These are phyloP conservation scores for Closterium sp. DNA, from an alignment of 139 green algal genomes.

Conservation along the genomic window DNA sequence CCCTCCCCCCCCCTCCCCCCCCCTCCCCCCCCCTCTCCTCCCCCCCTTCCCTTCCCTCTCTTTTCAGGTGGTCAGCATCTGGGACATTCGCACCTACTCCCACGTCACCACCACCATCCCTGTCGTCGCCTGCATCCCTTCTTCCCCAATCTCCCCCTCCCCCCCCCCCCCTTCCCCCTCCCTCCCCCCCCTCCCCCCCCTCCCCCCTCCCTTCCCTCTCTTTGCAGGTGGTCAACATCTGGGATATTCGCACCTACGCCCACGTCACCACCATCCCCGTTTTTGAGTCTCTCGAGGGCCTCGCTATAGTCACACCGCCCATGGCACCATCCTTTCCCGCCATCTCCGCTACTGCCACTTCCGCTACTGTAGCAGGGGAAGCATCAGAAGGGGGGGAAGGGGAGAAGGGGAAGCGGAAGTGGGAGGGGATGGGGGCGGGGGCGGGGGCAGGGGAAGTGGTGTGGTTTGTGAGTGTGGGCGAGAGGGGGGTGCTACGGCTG, in stretches of 20 bases:
- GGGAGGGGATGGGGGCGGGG: neutral
- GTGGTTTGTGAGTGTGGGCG: conserved; percentile 79
- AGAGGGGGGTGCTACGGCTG: conserved; percentile 68
- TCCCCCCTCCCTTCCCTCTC: neutral
- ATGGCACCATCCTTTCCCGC: neutral
- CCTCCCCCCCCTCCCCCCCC: neutral
- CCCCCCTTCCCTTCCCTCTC: no score
- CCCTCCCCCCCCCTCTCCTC: no score
- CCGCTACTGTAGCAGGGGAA: neutral
- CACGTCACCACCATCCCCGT: conserved; percentile 65
- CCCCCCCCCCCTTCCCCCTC: neutral
- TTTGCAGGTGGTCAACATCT: conserved; percentile 69
- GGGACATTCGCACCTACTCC: no score
- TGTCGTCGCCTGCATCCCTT: no score
- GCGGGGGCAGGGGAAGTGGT: conserved; percentile 22
- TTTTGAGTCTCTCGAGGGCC: conserved; percentile 79
- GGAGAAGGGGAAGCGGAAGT: neutral
- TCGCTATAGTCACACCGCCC: conserved; percentile 8
- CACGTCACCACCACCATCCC: no score
- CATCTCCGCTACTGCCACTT: neutral
- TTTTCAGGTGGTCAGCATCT: no score
- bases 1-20: neutral
- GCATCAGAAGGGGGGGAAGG: neutral
- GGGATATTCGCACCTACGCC: conserved; percentile 57
- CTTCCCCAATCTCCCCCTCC: neutral